These are phyloP conservation scores for Quercus lobata DNA, from an alignment of 331 rosid species.

Conservation along the genomic window DNA sequence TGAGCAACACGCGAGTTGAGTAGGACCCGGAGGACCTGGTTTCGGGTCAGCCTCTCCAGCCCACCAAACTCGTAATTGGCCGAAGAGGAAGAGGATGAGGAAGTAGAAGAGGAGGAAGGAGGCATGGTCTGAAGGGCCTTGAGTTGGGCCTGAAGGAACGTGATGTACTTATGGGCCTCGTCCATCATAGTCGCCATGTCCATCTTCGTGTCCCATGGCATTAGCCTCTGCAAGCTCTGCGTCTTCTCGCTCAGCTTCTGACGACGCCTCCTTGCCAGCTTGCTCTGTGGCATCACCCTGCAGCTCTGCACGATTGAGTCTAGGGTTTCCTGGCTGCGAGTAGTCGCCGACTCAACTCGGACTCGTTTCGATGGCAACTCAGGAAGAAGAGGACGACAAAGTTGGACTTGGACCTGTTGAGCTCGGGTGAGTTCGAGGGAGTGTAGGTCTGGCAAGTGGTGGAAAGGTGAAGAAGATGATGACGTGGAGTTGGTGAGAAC, in stretches of 20 bases:
- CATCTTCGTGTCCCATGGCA: slow-evolving; percentile 92
- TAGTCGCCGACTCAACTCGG: slow-evolving; percentile 17
- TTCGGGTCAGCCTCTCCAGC: slow-evolving; percentile 50
- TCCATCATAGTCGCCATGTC: slow-evolving; percentile 67
- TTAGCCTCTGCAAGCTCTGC: slow-evolving; percentile 68
- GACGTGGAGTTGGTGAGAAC: too few species aligned
- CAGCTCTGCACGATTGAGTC: slow-evolving; percentile 15
- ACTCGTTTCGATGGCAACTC: slow-evolving; percentile 24
- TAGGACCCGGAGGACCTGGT: slow-evolving; percentile 63
- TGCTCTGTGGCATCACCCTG: slow-evolving; percentile 49
- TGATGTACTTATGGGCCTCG: slow-evolving; percentile 65
- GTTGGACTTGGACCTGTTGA: not conserved
- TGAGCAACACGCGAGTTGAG: slow-evolving; percentile 79
- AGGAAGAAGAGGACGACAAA: not conserved
- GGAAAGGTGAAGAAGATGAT: slow-evolving; percentile 7
- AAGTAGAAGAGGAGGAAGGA: not conserved
- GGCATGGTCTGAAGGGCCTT: slow-evolving; percentile 66
- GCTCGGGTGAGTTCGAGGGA: slow-evolving; percentile 28
- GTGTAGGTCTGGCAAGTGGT: slow-evolving; percentile 49
- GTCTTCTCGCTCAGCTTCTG: slow-evolving; percentile 81
- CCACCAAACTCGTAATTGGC: slow-evolving; percentile 22
- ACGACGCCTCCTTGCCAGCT: slow-evolving; percentile 56
- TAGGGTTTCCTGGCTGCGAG: not conserved
- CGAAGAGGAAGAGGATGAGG: not conserved
- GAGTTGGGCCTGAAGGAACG: slow-evolving; percentile 68